Base-by-base conservation (phyloP, 208 protist species). In the Wallacemonas sp. region DNA sequence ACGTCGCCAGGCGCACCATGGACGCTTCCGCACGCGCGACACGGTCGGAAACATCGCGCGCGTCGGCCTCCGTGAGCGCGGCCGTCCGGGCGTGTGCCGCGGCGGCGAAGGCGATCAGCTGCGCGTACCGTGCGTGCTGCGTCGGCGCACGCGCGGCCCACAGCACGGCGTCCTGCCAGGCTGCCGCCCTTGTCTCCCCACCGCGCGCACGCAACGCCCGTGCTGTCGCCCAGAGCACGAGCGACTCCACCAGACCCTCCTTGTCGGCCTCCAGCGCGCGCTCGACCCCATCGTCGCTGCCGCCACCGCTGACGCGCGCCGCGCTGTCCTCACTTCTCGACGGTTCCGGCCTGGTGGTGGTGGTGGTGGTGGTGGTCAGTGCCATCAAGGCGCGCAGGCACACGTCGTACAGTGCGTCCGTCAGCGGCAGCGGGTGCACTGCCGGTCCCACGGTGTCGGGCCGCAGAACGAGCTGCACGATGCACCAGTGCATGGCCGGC, bases 171-270 rank as follows among this genome's bases (percentile, higher is more conserved):
- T 64, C 70, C 18, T 70, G 42, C 46, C 32, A 39, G 55, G 69
- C 72, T 0, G 7, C 36, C 36, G 36, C 36, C 10, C 36, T 67
- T 1, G n/a, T n/a, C n/a, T n/a, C n/a, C n/a, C n/a, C n/a, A n/a
- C n/a, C n/a, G n/a, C n/a, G n/a, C n/a, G n/a, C n/a, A n/a, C n/a
- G n/a, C n/a, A n/a, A n/a, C n/a, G 46, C 44, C 7, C 72, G 72
- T 23, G 70, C 28, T 1, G 72, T 72, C 2, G 71, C 77, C 77
- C 77, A 82, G 20, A 82, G 61, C 36, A 70, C 23, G 57, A 82
- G 65, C 26, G 72, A 75, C 49, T 82, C 77, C 41, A 46, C 66
- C 50, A 82, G 49, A 18, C 46, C 57, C 16, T 44, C 61, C 41
- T 62, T 61, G 26, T 82, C 72, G 28, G 49, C 57, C 46, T 54